Conservation (phyloP, 768 basidiomycete species). For the Rhodocollybia butyracea region DNA sequence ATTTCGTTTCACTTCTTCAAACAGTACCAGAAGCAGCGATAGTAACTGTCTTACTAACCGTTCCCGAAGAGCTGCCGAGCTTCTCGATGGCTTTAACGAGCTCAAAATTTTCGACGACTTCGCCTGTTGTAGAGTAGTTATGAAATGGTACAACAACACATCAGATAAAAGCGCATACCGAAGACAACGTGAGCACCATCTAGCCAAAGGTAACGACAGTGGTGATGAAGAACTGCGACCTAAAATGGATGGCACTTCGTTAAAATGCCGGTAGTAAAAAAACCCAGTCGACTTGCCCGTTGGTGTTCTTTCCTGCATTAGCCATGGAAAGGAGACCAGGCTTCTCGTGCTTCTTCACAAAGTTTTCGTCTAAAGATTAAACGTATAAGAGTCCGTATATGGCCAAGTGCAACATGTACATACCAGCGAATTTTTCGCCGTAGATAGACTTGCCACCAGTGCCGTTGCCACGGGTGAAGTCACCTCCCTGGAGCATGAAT, state of each 20-base stretch:
- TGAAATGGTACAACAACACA: background rate
- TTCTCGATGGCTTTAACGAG: slow-evolving; percentile 4
- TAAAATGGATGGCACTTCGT: background rate
- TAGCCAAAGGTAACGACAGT: slow-evolving; percentile 90
- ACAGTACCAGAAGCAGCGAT: slow-evolving; percentile 4
- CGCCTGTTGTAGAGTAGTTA: background rate
- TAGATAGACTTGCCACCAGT: slow-evolving; percentile 91
- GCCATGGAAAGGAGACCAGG: slow-evolving; percentile 54
- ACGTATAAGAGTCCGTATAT: background rate
- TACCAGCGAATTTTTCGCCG: slow-evolving; percentile 85
- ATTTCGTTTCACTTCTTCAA: background rate
- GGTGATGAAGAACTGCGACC: slow-evolving; percentile 95
- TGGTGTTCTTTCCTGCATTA: slow-evolving; percentile 85
- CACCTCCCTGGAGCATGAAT: slow-evolving; percentile 99
- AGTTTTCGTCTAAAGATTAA: slow-evolving; percentile 3
- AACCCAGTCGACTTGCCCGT: slow-evolving; percentile 42
- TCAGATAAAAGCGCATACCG: background rate
- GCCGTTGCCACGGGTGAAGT: slow-evolving; percentile 85
- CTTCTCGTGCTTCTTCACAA: slow-evolving; percentile 2
- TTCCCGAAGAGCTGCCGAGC: background rate
- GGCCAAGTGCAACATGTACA: background rate
- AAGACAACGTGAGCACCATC: slow-evolving; percentile 37
- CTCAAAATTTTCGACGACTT: slow-evolving; percentile 4
- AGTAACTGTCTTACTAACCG: background rate
- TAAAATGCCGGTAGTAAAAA: background rate